phyloP scores from a whole-genome alignment of 176 grass and related monocot species.

The Cenchrus fungigraminus region DNA sequence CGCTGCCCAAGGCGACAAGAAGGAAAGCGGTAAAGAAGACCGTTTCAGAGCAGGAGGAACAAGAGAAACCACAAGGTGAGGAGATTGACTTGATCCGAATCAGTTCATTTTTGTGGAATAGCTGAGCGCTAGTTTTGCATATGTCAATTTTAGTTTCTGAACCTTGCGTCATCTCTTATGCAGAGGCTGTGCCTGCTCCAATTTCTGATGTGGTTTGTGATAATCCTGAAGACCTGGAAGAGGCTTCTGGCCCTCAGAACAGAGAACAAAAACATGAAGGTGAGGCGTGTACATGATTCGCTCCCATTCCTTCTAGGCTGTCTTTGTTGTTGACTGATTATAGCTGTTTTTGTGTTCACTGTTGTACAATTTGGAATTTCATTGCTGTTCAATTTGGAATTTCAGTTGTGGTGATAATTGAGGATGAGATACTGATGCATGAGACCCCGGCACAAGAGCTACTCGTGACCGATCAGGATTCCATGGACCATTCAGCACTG shows the following conservation, averaged over 20 bases:
- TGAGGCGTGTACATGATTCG: background rate
- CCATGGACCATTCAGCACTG: background rate
- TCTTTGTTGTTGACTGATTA: no score
- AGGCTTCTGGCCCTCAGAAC: background rate
- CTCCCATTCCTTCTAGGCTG: background rate
- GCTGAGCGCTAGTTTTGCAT: no score
- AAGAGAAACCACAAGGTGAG: background rate
- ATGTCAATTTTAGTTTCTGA: no score
- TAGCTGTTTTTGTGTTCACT: background rate
- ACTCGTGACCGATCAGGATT: no score
- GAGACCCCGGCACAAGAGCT: background rate
- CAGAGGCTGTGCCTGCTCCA: no score
- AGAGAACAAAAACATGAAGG: slow-evolving; percentile 26
- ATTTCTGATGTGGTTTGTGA: background rate
- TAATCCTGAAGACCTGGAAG: background rate
- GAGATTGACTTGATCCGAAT: no score
- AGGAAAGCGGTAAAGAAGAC: slow-evolving; percentile 13
- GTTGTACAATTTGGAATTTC: no score
- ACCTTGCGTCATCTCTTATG: no score
- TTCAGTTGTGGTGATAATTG: background rate
- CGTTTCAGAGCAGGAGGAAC: slow-evolving; percentile 13
- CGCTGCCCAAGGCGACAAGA: slow-evolving; percentile 16
- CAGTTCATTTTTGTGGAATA: no score
- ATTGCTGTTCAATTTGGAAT: background rate
- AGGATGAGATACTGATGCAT: background rate